Evolutionary conservation across 2,329 filamentous ascomycete species (phyloP).

Genomic region (Penicillium digitatum): DNA sequence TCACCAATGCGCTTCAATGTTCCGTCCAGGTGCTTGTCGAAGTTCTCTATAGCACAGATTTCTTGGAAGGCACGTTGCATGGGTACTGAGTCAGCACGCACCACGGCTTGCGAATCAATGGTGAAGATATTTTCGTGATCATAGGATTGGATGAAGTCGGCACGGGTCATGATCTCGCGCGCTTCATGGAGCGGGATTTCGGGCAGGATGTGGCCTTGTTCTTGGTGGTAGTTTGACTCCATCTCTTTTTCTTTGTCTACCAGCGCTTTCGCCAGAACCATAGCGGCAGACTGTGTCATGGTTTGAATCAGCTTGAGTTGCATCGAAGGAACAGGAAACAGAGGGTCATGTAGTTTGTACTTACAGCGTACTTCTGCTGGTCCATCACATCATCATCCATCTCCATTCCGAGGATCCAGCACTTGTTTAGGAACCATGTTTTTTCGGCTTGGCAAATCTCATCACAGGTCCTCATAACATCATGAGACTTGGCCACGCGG

Average conservation of each 20-base stretch:
- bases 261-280: conserved; percentile 86
- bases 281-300: conserved; percentile 68
- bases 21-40: conserved; percentile 74
- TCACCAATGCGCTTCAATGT: conserved; percentile 83
- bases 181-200: conserved; percentile 76
- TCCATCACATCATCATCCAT: conserved; percentile 99
- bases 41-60: conserved; percentile 72
- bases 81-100: conserved; percentile 88
- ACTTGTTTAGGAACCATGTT: conserved; percentile 75
- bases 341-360: conserved; percentile 32
- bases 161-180: conserved; percentile 88
- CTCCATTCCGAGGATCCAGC: conserved; percentile 68
- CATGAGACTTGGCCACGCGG: conserved; percentile 75
- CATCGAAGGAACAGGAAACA: neutral
- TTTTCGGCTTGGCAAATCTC: conserved; percentile 67
- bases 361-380: conserved; percentile 88
- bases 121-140: conserved; percentile 94
- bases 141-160: conserved; percentile 88
- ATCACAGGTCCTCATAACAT: conserved; percentile 78
- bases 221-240: conserved; percentile 59
- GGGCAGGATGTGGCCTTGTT: conserved; percentile 70
- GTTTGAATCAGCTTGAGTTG: conserved; percentile 15
- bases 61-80: conserved; percentile 91
- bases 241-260: conserved; percentile 73
- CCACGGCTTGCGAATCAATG: conserved; percentile 80